Conservation (phyloP, 1,139 yeast genomes). For the Lodderomyces pseudojiufengensis region DNA sequence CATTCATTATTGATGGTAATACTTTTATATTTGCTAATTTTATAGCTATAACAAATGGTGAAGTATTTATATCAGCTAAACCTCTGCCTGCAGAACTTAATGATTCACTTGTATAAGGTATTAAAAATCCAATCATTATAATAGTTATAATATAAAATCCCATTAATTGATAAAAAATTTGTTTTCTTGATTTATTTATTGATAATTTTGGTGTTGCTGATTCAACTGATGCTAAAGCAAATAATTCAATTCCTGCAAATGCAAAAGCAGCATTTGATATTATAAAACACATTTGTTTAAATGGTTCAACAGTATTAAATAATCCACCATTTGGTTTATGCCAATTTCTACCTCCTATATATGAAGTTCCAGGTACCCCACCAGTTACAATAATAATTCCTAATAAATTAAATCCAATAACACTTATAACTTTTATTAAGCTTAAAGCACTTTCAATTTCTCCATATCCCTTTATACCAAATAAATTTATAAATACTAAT, state of each 20-base stretch:
- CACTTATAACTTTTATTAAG: slow-evolving; percentile 29
- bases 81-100: slow-evolving; percentile 11
- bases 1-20: slow-evolving; percentile 33
- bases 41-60: slow-evolving; percentile 42
- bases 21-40: slow-evolving; percentile 27
- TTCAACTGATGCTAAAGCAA: slow-evolving; percentile 37
- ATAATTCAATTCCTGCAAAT: slow-evolving; percentile 28
- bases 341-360: slow-evolving; percentile 34
- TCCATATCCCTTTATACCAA: slow-evolving; percentile 37
- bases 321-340: slow-evolving; percentile 29
- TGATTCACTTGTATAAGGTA: slow-evolving; percentile 23
- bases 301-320: slow-evolving; percentile 25
- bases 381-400: slow-evolving; percentile 30
- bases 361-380: slow-evolving; percentile 28
- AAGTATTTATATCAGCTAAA: slow-evolving; percentile 26
- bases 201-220: slow-evolving; percentile 30
- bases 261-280: slow-evolving; percentile 25
- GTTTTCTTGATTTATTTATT: slow-evolving; percentile 33
- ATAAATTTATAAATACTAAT: slow-evolving; percentile 27
- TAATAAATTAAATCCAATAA: slow-evolving; percentile 30
- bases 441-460: slow-evolving; percentile 33
- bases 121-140: slow-evolving; percentile 30
- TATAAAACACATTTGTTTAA: slow-evolving; percentile 23
- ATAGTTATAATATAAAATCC: slow-evolving; percentile 29
- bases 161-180: slow-evolving; percentile 33